Base-by-base conservation (phyloP, 208 protist genomes). In the Trypanosoma platydactyli region DNA sequence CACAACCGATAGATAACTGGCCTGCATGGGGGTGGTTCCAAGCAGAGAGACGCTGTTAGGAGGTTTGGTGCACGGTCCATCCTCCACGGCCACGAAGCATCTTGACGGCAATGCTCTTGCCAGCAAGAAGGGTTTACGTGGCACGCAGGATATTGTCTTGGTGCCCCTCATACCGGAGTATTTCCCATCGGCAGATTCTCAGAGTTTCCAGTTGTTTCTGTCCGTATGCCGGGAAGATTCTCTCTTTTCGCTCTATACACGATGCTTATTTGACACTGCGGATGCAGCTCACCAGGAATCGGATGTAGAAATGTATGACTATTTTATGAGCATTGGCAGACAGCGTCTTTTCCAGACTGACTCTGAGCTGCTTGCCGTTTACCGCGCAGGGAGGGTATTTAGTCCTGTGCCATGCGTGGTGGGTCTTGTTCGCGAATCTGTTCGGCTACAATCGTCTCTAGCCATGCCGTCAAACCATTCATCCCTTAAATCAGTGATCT, bases 151-250 rank as follows among this genome's bases (percentile, higher is more conserved):
- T 52, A 72, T 87, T 13, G 53, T 86, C 16, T 76, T 91, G 24
- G 77, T 88, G 45, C 85, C 84, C 0, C 72, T 91, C 22, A 86
- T 88, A 25, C 48, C 76, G 1, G 79, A 91, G 15, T 91, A 88
- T 68, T 88, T 91, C 54, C 71, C 79, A 42, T 83, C 52, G 56
- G 53, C 54, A 13, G 56, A 55, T 15, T 84, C 68, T 5, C 68
- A 64, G 35, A 71, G 86, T 6, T 88, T 91, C 51, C 71, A 83
- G 58, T 71, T 84, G 60, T 74, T 91, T 15, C 48, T 84, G 22
- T 45, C 58, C 27, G 77, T 84, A 50, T 77, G 75, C 13, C 70
- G 79, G 3, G 80, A 86, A 49, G 44, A 73, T 7, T 66, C 59
- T 24, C 65, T 83, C 9, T 46, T 56, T 46, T 59, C 33, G 4